phyloP scores from a whole-genome alignment of 1,284 basidiomycete species.

The Porogramme epimiltina region DNA sequence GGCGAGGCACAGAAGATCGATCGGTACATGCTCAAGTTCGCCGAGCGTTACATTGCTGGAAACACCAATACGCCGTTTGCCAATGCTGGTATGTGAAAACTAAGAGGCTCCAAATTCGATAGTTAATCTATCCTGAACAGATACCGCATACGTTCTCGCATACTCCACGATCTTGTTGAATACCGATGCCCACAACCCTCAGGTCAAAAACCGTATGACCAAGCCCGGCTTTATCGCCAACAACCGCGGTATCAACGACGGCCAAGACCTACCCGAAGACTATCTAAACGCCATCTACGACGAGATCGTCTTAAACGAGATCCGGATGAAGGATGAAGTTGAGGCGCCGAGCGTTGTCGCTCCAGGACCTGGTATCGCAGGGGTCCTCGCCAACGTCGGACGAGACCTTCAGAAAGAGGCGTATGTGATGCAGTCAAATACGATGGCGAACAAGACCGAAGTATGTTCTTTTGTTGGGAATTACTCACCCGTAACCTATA shows the following conservation, averaged over 20 bases:
- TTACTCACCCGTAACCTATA: background rate
- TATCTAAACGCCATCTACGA: constrained; percentile 80
- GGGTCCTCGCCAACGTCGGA: constrained; percentile 84
- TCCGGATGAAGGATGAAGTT: constrained; percentile 96
- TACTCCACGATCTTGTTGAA: constrained; percentile 95
- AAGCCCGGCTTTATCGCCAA: constrained; percentile 89
- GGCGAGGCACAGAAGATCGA: constrained; percentile 98
- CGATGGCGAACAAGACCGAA: constrained; percentile 96
- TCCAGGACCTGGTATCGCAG: constrained; percentile 74
- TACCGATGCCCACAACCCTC: constrained; percentile 94
- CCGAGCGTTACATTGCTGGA: constrained; percentile 89
- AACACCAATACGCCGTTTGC: constrained; percentile 84
- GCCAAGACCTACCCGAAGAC: constrained; percentile 85
- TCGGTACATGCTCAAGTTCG: constrained; percentile 98
- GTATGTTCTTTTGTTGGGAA: constrained; percentile 40
- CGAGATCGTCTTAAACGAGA: constrained; percentile 89
- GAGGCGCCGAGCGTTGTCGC: constrained; percentile 55
- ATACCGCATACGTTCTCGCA: constrained; percentile 91
- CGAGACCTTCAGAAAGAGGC: constrained; percentile 93
- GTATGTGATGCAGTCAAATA: constrained; percentile 91
- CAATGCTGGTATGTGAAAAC: constrained; percentile 62
- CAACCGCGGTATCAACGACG: constrained; percentile 94
- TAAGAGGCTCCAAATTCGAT: background rate
- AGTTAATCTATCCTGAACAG: constrained; percentile 38
- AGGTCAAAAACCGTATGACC: constrained; percentile 92